Base-by-base conservation (phyloP, 345 rosid species). In the Leavenworthia alabamica region DNA sequence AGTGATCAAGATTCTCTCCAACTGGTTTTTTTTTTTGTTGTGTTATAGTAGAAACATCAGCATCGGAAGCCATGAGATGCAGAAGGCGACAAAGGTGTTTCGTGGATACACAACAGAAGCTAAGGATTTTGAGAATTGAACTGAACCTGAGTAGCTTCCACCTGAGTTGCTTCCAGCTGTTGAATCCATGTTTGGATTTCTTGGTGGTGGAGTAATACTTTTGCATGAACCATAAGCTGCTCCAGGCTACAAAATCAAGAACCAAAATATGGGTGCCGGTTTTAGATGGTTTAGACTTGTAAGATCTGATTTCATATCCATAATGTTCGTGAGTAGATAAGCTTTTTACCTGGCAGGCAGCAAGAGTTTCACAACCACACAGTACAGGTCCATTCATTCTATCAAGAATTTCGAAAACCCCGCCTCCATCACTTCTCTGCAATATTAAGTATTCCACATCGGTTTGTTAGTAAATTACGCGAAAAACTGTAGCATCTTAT, bases 401-500 rank as follows among this genome's bases (percentile, higher is more conserved):
- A 68, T 91, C 98, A 52, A 89, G 23, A 68, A 54, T 78, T 65
- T 93, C 90, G 56, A 89, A 93, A 62, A 85, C 96, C 14, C 99
- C 97, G 16, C 94, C 97, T 17, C 99, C 96, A 35, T 93, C 97
- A 60, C 88, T 93, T 77, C 99, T 86, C 97, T 93, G 46, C 80
- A 54, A 54, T 35, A 80, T 42, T 52, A 72, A 72, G 32, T 23
- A 12, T 49, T 24, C 7, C 14, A 3, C 20, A 32, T 4, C 2
- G 24, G 10, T 12, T 15, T 44, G 31, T 32, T 41, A 41, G 60
- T 27, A 24, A 64, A 31, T 41, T 33, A 16, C 11, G 8, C n/a
- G n/a, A 31, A 22, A 41, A 48, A 31, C 16, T 22, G 15, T 14
- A 5, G 23, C 8, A 24, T 12, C 1, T 31, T 17, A 41, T 15